Evolutionary conservation across 1,139 yeast species (phyloP), one percentile per base, ranked within the genome.

Genomic region (Wickerhamomyces sp.): DNA sequence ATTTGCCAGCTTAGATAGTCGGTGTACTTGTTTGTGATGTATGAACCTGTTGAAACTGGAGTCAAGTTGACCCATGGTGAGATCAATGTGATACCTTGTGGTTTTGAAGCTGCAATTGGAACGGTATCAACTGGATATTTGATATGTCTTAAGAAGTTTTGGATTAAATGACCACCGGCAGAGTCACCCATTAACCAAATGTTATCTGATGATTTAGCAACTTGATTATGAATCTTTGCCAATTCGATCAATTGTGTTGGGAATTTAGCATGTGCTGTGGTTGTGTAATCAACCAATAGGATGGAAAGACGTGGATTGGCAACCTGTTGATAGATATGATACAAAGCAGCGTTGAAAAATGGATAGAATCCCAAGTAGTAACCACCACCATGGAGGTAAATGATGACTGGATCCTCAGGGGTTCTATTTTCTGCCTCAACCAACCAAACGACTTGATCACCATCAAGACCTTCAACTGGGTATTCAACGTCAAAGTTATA

Each of bases 321-420:
- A 6, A 15, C 10, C 6, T 24, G 6, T 6, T 24, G 26, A 13
- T 24, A 24, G 12, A 24, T 7, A 11, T 24, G 6, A 11, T 24
- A 12, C 7, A 11, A 6, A 7, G 14, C 5, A 6, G 6, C 6
- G 13, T 6, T 6, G 19, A 40, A 33, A 2, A 31, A 29, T 3
- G 41, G 41, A 14, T 14, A 29, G 3, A 33, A 11, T 2, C 41
- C 41, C 20, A 35, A 28, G 16, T 21, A 19, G 44, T 55, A 68
- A 1, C 72, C 74, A 20, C 75, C 75, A 12, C 75, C 75, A 45
- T 69, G 74, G 23, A 57, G 37, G 38, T 43, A 57, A 10, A 57
- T 11, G 7, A 56, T 23, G 13, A 57, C 61, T 4, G 59, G 57
- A 27, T 57, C 61, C 4, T 47, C 45, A 5, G 35, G 39, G 8